A percentile compares a stretch with the other conserved stretches of the same genome.
These are phyloP conservation scores for Spiraea crenata DNA, from an alignment of 331 rosid species.

Conservation along the genomic window DNA sequence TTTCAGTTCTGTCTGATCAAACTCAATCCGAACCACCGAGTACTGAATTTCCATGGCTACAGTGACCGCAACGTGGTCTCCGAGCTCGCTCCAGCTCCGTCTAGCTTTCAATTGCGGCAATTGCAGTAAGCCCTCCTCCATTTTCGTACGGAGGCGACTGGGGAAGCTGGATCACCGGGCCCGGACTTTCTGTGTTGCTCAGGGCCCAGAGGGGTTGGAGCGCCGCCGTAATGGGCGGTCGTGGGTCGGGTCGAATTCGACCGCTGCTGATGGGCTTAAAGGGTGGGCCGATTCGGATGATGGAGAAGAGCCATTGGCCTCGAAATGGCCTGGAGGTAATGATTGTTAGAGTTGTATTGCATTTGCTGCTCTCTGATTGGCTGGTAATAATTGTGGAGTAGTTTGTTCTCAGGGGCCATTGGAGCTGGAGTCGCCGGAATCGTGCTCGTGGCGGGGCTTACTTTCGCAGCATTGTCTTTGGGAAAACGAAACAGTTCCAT, in stretches of 20 bases:
- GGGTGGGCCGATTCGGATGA: slow-evolving; percentile 71
- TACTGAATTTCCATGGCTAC: slow-evolving; percentile 52
- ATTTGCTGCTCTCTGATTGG: neutral
- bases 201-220: slow-evolving; percentile 20
- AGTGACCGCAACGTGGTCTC: slow-evolving; percentile 52
- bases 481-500: slow-evolving; percentile 43
- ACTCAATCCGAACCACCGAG: slow-evolving; percentile 6
- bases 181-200: slow-evolving; percentile 41
- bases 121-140: slow-evolving; percentile 36
- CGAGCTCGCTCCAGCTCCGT: slow-evolving; percentile 86
- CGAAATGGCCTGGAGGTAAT: slow-evolving; percentile 59
- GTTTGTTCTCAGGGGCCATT: slow-evolving; percentile 81
- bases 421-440: slow-evolving; percentile 87
- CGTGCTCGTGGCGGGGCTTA: slow-evolving; percentile 63
- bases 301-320: slow-evolving; percentile 27
- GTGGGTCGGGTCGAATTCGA: slow-evolving; percentile 40
- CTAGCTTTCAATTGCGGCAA: slow-evolving; percentile 49
- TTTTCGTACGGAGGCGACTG: slow-evolving; percentile 31
- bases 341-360: slow-evolving; percentile 18
- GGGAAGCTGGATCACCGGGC: slow-evolving; percentile 37
- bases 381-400: slow-evolving; percentile 49
- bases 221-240: slow-evolving; percentile 20
- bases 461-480: slow-evolving; percentile 64
- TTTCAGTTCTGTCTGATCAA: slow-evolving; percentile 6
- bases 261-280: slow-evolving; percentile 45